Evolutionary conservation across 2,329 filamentous ascomycete species (phyloP), one percentile per base, ranked within the genome.

Genomic region (Ophiostoma piceae): DNA sequence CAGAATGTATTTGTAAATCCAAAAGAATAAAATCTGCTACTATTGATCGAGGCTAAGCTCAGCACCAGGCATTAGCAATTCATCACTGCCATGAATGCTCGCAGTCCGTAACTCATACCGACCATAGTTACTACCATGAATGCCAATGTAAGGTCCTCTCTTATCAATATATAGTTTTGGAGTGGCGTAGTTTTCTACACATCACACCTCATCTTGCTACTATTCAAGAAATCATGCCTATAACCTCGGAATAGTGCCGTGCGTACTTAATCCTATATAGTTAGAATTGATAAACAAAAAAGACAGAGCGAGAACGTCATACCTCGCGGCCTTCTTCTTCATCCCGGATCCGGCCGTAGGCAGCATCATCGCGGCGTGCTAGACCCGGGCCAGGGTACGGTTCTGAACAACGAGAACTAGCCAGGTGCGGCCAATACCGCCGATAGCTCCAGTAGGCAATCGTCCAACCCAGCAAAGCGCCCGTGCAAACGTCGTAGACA

Each of bases 371-470:
- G 37, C 74, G 73, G 47, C 74, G 9, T n/a, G 67, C 14, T 26
- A 70, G 19, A 68, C 66, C 71, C 11, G 84, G 84, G 1, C 79
- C 77, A 1, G 84, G 83, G 74, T 87, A 85, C 2, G 88, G 88
- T 76, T 87, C 83, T 71, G 87, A 78, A 74, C 87, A 89, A 51
- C 80, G 79, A 11, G 78, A 74, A 69, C 83, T 85, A 11, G 81
- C 80, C 70, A 90, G 77, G 39, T 79, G 77, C 7, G 87, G 88
- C 82, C 86, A 90, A 76, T 89, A 88, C 73, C 87, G 79, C 72
- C 87, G 80, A 75, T 91, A 91, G 73, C 85, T 89, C 82, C 87
- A 90, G 75, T 87, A 87, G 2, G 87, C 85, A 39, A 90, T 79
- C 3, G 79, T 77, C 76, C 84, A 84, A 3, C 89, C 89, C 16